Evolutionary conservation across 2,329 filamentous ascomycete genomes (phyloP).

Genomic region (Ramularia endophylla): DNA sequence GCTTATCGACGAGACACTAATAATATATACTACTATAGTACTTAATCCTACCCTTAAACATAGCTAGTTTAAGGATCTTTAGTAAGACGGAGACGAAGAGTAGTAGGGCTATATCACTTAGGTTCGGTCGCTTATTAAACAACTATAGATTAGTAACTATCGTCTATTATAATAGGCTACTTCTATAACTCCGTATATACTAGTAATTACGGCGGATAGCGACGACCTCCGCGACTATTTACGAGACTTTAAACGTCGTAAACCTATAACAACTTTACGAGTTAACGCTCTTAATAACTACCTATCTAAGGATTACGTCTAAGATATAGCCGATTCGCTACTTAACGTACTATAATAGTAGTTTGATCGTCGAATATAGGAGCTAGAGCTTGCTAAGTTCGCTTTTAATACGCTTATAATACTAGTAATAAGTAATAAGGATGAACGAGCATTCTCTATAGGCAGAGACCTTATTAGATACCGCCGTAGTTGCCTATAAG

Average conservation of each 20-base stretch:
- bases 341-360: slow-evolving; percentile 1
- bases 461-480: not conserved
- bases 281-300: slow-evolving; percentile 1
- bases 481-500: not conserved
- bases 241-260: not conserved
- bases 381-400: not conserved
- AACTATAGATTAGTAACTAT: not conserved
- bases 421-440: not conserved
- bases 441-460: not conserved
- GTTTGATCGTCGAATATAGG: not conserved
- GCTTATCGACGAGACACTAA: slow-evolving; percentile 6
- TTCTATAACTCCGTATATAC: not conserved
- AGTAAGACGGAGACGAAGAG: not conserved
- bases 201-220: not conserved
- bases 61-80: slow-evolving; percentile 5
- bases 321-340: not conserved
- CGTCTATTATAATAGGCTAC: not conserved
- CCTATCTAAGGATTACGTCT: not conserved
- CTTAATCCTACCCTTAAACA: slow-evolving; percentile 4
- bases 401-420: not conserved
- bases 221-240: not conserved
- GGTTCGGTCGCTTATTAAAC: not conserved
- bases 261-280: not conserved
- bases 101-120: slow-evolving; percentile 1
- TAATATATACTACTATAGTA: slow-evolving; percentile 4